Percentiles rank a stretch among this genome's conserved stretches.
Conservation (phyloP, 345 rosid species). For the Moricandia moricandioides region DNA sequence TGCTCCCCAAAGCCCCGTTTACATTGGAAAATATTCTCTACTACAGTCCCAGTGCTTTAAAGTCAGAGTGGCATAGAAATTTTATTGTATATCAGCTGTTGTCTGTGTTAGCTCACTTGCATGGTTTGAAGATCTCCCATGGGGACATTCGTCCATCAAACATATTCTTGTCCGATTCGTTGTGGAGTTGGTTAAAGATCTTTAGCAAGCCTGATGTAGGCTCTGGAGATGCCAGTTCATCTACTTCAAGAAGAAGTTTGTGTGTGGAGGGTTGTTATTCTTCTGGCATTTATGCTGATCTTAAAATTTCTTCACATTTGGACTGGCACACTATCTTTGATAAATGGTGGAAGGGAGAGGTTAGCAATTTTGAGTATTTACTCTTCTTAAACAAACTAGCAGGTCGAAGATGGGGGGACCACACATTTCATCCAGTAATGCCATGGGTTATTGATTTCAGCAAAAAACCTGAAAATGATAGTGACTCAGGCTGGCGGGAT, state of each 20-base stretch:
- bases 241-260: conserved; percentile 40
- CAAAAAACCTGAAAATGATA: conserved; percentile 62
- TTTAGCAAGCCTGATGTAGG: conserved; percentile 39
- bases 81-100: conserved; percentile 74
- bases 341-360: conserved; percentile 86
- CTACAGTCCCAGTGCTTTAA: conserved; percentile 63
- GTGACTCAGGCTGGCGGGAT: conserved; percentile 86
- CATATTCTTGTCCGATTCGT: conserved; percentile 58
- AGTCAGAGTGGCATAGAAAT: conserved; percentile 71
- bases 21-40: conserved; percentile 72
- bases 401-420: conserved; percentile 97
- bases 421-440: conserved; percentile 86
- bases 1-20: conserved; percentile 70
- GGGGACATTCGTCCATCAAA: conserved; percentile 69
- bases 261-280: conserved; percentile 52
- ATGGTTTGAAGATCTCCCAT: conserved; percentile 62
- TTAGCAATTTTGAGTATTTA: conserved; percentile 85
- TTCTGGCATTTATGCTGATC: conserved; percentile 57
- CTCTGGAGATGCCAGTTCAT: conserved; percentile 26
- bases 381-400: conserved; percentile 77
- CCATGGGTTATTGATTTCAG: conserved; percentile 98
- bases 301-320: conserved; percentile 51
- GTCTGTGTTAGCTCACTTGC: conserved; percentile 69
- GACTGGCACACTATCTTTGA: conserved; percentile 68
- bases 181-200: conserved; percentile 74